Percentiles rank a stretch among this genome's conserved stretches.
These are phyloP conservation scores for Coemansia sp. DNA, from an alignment of 192 early-diverging fungal species.

Conservation along the genomic window DNA sequence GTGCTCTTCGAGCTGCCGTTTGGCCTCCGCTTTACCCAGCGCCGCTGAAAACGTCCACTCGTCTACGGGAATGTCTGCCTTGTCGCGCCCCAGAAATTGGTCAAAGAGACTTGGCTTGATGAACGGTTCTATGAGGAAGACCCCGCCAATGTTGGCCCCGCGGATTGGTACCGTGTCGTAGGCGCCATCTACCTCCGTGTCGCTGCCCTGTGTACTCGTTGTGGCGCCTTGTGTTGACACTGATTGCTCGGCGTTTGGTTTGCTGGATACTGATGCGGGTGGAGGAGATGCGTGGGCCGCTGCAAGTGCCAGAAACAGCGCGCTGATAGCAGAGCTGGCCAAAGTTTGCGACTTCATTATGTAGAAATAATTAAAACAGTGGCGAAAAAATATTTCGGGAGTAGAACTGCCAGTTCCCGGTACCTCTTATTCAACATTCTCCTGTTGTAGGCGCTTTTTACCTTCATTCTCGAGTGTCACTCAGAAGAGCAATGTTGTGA, in stretches of 20 bases:
- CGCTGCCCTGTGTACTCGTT: not conserved
- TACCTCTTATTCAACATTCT: too few species aligned
- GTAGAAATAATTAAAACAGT: not conserved
- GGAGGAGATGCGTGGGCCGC: conserved; percentile 1
- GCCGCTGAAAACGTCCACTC: conserved; percentile 55
- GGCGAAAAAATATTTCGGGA: too few species aligned
- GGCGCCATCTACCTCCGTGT: not conserved
- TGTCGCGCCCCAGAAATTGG: conserved; percentile 37
- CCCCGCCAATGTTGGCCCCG: conserved; percentile 58
- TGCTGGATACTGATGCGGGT: not conserved
- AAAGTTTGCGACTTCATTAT: conserved; percentile 3
- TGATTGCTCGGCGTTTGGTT: not conserved
- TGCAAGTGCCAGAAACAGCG: not conserved
- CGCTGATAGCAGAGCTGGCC: not conserved
- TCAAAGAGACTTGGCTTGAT: conserved; percentile 53
- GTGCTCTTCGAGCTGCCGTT: conserved; percentile 44
- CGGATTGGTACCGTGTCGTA: conserved; percentile 39
- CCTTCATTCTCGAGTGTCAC: too few species aligned
- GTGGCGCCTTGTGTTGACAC: not conserved
- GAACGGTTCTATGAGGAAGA: conserved; percentile 59
- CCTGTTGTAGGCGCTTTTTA: too few species aligned
- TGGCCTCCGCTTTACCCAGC: conserved; percentile 44
- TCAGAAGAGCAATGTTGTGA: too few species aligned
- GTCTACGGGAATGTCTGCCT: conserved; percentile 43
- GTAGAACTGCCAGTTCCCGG: too few species aligned